These are phyloP conservation scores for Spongispora temasekensis DNA, from an alignment of 1,284 basidiomycete species.

Conservation along the genomic window DNA sequence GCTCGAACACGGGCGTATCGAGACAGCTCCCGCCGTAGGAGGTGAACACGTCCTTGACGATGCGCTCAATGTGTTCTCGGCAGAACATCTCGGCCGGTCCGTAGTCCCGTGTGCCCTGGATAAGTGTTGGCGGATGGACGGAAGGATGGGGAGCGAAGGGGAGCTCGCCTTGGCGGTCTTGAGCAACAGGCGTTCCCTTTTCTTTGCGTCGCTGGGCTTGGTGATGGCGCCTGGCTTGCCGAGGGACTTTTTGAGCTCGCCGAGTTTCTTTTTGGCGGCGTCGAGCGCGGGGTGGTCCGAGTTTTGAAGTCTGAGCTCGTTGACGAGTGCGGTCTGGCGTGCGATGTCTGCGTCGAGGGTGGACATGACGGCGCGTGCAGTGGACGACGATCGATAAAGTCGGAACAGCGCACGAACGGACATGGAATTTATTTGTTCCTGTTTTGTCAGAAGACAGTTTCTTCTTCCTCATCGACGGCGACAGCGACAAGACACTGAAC, in stretches of 20 bases:
- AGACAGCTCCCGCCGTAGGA: slow-evolving; percentile 91
- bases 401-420: too few relatives aligned
- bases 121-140: not conserved
- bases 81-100: slow-evolving; percentile 94
- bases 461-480: slow-evolving; percentile 15
- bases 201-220: slow-evolving; percentile 45
- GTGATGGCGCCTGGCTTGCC: slow-evolving; percentile 36
- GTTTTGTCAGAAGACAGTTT: too few relatives aligned
- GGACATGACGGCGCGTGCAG: slow-evolving; percentile 25
- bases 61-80: slow-evolving; percentile 87
- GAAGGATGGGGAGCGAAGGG: not conserved
- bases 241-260: slow-evolving; percentile 64
- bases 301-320: slow-evolving; percentile 57
- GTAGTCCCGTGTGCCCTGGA: slow-evolving; percentile 93
- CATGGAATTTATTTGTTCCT: too few relatives aligned
- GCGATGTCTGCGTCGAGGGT: slow-evolving; percentile 55
- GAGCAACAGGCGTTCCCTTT: slow-evolving; percentile 66
- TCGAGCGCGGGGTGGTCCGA: slow-evolving; percentile 52
- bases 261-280: slow-evolving; percentile 66
- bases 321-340: slow-evolving; percentile 54
- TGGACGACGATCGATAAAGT: slow-evolving; percentile 29
- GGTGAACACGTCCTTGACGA: slow-evolving; percentile 88
- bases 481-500: slow-evolving; percentile 36
- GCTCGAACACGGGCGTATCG: slow-evolving; percentile 98
- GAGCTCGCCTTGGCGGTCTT: slow-evolving; percentile 78